Percentiles rank a stretch among this genome's conserved stretches.
Conservation (phyloP, 2,329 filamentous ascomycete species). For the Pseudogymnoascus verrucosus region DNA sequence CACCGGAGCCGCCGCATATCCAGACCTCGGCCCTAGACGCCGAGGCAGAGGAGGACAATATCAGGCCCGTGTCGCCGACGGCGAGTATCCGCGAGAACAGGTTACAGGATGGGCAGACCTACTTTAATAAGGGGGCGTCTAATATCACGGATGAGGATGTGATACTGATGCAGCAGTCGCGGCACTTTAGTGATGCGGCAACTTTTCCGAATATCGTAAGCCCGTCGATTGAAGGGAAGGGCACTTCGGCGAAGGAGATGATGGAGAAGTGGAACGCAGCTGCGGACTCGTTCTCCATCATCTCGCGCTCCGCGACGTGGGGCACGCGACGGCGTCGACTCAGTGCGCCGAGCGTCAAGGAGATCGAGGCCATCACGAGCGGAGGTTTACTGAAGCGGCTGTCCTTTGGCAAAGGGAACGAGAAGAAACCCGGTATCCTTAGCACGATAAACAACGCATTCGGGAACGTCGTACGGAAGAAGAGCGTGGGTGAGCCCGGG, state of each 20-base stretch:
- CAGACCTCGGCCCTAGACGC: not conserved
- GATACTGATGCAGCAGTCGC: slow-evolving; percentile 22
- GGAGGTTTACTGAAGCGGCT: slow-evolving; percentile 57
- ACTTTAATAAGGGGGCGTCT: slow-evolving; percentile 21
- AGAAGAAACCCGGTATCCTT: slow-evolving; percentile 40
- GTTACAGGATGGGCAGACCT: slow-evolving; percentile 24
- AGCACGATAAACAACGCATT: slow-evolving; percentile 31
- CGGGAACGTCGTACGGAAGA: slow-evolving; percentile 25
- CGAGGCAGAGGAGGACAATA: slow-evolving; percentile 15
- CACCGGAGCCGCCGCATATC: not conserved
- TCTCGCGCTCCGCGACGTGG: slow-evolving; percentile 60
- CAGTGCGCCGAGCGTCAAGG: slow-evolving; percentile 50
- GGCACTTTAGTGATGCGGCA: slow-evolving; percentile 31
- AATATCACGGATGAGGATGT: slow-evolving; percentile 20
- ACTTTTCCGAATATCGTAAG: slow-evolving; percentile 26
- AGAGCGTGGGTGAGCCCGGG: slow-evolving; percentile 18
- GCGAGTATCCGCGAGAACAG: slow-evolving; percentile 26
- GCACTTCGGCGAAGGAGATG: slow-evolving; percentile 38
- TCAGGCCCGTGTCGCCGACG: slow-evolving; percentile 23
- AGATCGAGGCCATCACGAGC: slow-evolving; percentile 51
- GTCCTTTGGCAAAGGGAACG: slow-evolving; percentile 42
- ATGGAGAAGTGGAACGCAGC: slow-evolving; percentile 37
- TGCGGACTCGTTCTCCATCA: slow-evolving; percentile 44
- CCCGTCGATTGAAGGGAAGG: slow-evolving; percentile 33
- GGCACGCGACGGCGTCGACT: slow-evolving; percentile 51